Percentiles rank a stretch among this genome's conserved stretches.
Evolutionary conservation across 306 rosid genomes (phyloP).

Genomic region (Begonia peltatifolia): DNA sequence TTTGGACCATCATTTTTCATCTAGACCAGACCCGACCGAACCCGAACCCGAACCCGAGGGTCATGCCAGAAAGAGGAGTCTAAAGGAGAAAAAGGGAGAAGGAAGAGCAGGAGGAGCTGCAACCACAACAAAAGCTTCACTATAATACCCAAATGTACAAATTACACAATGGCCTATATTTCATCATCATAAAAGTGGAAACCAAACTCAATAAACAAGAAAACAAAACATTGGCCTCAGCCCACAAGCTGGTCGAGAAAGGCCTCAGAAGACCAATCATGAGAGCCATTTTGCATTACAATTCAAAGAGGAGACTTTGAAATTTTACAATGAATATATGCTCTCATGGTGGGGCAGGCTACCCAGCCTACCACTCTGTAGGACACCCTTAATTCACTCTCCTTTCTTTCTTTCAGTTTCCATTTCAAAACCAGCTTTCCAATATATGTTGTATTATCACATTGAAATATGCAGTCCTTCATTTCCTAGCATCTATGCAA

Average conservation of each 20-base stretch:
- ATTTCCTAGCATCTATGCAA: background rate
- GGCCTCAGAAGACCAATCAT: slow-evolving; percentile 21
- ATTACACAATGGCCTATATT: slow-evolving; percentile 30
- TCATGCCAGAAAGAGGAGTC: too few species aligned
- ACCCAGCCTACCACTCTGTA: slow-evolving; percentile 50
- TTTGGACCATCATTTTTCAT: too few species aligned
- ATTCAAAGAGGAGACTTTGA: slow-evolving; percentile 9
- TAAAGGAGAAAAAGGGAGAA: too few species aligned
- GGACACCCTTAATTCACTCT: slow-evolving; percentile 25
- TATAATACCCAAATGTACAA: slow-evolving; percentile 41
- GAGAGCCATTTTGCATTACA: slow-evolving; percentile 32
- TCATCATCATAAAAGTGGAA: slow-evolving; percentile 42
- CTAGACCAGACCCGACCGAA: too few species aligned
- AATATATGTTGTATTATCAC: slow-evolving; percentile 35
- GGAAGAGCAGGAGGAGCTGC: slow-evolving; percentile 4
- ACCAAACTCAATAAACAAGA: slow-evolving; percentile 26
- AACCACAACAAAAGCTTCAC: slow-evolving; percentile 38
- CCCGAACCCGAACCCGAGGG: too few species aligned
- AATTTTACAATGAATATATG: background rate
- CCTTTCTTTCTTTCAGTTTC: slow-evolving; percentile 9
- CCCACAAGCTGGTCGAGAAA: slow-evolving; percentile 13
- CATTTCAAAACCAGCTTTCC: slow-evolving; percentile 32
- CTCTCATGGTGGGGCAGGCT: slow-evolving; percentile 43
- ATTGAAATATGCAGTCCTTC: slow-evolving; percentile 25
- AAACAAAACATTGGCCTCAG: slow-evolving; percentile 26